A percentile compares a stretch with the other conserved stretches of the same genome.
Evolutionary conservation across 2,329 filamentous ascomycete genomes (phyloP).

Genomic region (Pseudocercospora crystallina): DNA sequence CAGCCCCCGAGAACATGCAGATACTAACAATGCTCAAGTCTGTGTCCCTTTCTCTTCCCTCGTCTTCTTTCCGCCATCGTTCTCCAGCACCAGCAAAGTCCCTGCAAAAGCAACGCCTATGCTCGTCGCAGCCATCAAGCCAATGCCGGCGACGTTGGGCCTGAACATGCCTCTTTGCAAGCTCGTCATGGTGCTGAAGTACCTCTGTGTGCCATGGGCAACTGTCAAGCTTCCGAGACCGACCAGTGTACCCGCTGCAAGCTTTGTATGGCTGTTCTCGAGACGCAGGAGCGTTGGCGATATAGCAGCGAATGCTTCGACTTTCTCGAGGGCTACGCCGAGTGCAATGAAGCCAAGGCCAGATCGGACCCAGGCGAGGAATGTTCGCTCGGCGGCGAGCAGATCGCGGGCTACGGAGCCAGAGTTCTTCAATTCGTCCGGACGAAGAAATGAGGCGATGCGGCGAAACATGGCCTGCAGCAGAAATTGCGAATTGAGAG

Average conservation of each 20-base stretch:
- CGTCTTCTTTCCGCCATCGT: slow-evolving; percentile 22
- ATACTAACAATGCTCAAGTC: background rate
- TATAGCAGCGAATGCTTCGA: slow-evolving; percentile 40
- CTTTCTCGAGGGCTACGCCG: slow-evolving; percentile 52
- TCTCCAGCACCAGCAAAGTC: slow-evolving; percentile 29
- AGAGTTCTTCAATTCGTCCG: slow-evolving; percentile 42
- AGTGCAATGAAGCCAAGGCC: slow-evolving; percentile 55
- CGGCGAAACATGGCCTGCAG: slow-evolving; percentile 19
- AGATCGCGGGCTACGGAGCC: slow-evolving; percentile 54
- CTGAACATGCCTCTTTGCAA: slow-evolving; percentile 47
- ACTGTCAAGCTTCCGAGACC: slow-evolving; percentile 48
- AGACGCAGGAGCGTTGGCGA: slow-evolving; percentile 28
- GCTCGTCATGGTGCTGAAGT: slow-evolving; percentile 46
- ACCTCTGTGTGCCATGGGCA: slow-evolving; percentile 49
- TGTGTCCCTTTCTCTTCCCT: background rate
- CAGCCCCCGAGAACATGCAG: no score
- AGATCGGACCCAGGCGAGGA: slow-evolving; percentile 54
- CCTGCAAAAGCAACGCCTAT: slow-evolving; percentile 34
- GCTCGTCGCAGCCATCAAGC: slow-evolving; percentile 31
- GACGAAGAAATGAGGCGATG: slow-evolving; percentile 16
- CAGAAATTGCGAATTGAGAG: no score
- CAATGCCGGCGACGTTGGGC: slow-evolving; percentile 34
- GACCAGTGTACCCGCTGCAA: slow-evolving; percentile 41
- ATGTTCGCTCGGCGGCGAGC: slow-evolving; percentile 55
- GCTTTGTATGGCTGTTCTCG: slow-evolving; percentile 35